Percentiles rank a stretch among this genome's conserved stretches.
Conservation (phyloP, 1,139 yeast species). For the Hyphopichia burtonii region DNA sequence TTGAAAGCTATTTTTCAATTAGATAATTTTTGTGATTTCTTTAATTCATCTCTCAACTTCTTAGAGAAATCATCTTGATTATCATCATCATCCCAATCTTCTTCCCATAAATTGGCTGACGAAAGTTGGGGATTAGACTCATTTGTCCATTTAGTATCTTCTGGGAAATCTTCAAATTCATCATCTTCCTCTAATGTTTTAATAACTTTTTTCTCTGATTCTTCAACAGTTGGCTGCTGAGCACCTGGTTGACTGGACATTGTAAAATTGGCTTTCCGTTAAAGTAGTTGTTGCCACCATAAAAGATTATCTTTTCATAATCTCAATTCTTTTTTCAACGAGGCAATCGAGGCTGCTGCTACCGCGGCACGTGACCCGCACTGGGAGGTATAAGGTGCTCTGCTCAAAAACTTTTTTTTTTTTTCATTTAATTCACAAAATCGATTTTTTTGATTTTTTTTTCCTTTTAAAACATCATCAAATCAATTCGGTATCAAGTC, state of each 20-base stretch:
- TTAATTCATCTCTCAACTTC: constrained; percentile 56
- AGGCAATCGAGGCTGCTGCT: too few species aligned
- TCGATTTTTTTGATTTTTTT: not conserved
- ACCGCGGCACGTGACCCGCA: not conserved
- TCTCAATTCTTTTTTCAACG: not conserved
- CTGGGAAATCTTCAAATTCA: constrained; percentile 94
- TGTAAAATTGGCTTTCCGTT: too few species aligned
- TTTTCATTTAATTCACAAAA: too few species aligned
- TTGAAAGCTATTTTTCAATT: not conserved
- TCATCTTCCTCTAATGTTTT: constrained; percentile 86
- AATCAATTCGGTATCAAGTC: not conserved
- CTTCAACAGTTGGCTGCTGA: constrained; percentile 5
- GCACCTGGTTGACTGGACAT: not conserved
- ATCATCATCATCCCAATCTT: constrained; percentile 94
- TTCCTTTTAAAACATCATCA: not conserved
- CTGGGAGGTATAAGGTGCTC: not conserved
- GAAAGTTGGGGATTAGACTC: constrained; percentile 41
- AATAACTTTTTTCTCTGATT: constrained; percentile 38
- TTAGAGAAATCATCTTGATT: constrained; percentile 81
- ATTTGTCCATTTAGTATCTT: constrained; percentile 56
- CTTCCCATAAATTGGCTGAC: constrained; percentile 73
- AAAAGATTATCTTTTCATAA: not conserved
- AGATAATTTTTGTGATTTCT: constrained; percentile 14
- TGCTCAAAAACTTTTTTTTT: not conserved
- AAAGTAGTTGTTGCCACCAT: not conserved